A percentile compares a stretch with the other conserved stretches of the same genome.
These are phyloP conservation scores for Naegleria fowleri DNA, from an alignment of 208 protist species.

Conservation along the genomic window DNA sequence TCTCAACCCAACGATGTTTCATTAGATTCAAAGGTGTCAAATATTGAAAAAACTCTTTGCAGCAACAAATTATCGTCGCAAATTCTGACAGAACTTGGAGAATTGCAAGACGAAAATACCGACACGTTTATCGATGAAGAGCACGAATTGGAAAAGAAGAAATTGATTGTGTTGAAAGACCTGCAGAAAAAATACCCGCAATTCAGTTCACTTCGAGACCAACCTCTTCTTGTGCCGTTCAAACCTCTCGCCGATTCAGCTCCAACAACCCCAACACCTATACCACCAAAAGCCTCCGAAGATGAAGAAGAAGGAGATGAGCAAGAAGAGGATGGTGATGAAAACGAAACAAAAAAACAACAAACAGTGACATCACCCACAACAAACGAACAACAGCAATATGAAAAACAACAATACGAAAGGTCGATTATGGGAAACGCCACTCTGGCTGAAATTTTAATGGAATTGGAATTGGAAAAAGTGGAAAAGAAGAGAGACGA, in stretches of 20 bases:
- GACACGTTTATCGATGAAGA: not conserved
- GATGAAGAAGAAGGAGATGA: not conserved
- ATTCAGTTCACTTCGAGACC: not conserved
- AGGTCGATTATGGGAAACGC: not conserved
- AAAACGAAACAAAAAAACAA: not conserved
- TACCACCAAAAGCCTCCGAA: not conserved
- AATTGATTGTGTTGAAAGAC: not conserved
- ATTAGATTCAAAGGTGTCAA: not conserved
- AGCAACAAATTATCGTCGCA: not conserved
- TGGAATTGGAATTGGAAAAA: constrained; percentile 24
- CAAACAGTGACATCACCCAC: no score
- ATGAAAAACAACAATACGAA: not conserved
- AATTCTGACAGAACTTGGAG: not conserved
- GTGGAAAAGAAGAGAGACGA: not conserved
- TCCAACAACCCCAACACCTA: not conserved
- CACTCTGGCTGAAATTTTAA: not conserved
- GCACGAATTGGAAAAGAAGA: not conserved
- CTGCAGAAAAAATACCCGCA: not conserved
- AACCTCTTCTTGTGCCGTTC: not conserved
- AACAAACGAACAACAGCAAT: no score
- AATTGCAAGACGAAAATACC: not conserved
- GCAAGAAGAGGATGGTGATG: not conserved
- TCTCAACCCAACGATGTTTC: not conserved
- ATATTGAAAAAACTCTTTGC: not conserved
- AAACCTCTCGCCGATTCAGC: not conserved